Evolutionary conservation across 2,329 filamentous ascomycete species (phyloP).

Genomic region (Trichoderma arundinaceum): DNA sequence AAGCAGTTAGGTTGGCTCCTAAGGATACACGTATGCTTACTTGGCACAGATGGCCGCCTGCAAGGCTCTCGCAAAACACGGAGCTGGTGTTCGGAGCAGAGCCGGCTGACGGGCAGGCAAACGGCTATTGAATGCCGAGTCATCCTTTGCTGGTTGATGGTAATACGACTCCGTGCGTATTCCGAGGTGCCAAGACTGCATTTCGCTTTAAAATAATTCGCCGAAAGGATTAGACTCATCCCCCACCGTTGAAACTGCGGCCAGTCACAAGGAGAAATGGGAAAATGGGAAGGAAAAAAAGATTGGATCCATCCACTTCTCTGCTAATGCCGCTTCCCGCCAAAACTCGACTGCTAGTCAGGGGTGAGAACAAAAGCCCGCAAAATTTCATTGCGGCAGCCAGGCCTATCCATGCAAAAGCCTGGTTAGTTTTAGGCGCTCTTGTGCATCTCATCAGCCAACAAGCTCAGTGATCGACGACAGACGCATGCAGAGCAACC

Average conservation of each 20-base stretch:
- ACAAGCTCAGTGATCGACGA: too few species aligned
- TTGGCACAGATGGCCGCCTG: background rate
- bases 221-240: slow-evolving; percentile 1
- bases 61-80: too few species aligned
- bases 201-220: background rate
- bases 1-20: background rate
- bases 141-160: too few species aligned
- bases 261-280: background rate
- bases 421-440: background rate
- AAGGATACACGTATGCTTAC: background rate
- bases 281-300: background rate
- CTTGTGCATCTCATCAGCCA: background rate
- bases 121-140: too few species aligned
- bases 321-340: slow-evolving; percentile 23
- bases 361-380: background rate
- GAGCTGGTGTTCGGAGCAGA: too few species aligned
- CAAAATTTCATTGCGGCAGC: background rate
- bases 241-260: slow-evolving; percentile 5
- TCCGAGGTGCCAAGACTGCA: background rate
- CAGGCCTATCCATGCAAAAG: slow-evolving; percentile 11
- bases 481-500: too few species aligned
- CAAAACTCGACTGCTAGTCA: slow-evolving; percentile 17
- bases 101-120: too few species aligned
- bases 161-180: too few species aligned
- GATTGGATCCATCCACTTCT: slow-evolving; percentile 2